Conservation (phyloP, 148 eudicot genomes). For the Rheum nobile region DNA sequence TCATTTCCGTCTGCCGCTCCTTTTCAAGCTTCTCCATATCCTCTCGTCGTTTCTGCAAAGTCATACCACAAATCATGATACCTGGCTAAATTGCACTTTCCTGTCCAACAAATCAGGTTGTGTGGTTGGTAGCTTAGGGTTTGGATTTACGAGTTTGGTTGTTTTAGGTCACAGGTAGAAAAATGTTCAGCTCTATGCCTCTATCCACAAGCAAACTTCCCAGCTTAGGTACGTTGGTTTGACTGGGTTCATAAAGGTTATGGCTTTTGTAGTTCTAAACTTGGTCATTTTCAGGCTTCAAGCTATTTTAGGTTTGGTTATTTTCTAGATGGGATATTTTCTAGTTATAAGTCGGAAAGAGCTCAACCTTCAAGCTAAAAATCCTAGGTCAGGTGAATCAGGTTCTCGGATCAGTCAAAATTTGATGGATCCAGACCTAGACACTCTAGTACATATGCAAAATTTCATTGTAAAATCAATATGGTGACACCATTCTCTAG, state of each 20-base stretch:
- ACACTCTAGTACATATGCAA: background rate
- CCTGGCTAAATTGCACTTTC: background rate
- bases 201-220: background rate
- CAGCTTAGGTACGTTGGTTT: background rate
- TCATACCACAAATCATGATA: background rate
- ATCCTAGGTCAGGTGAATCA: background rate
- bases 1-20: constrained; percentile 74
- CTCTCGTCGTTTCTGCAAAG: constrained; percentile 71
- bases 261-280: background rate
- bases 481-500: background rate
- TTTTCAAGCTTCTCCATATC: constrained; percentile 89
- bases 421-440: background rate
- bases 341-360: background rate
- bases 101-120: background rate
- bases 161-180: background rate
- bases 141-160: background rate
- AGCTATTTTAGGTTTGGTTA: background rate
- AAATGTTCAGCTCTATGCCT: background rate
- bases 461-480: background rate
- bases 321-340: background rate
- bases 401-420: background rate
- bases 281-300: background rate
- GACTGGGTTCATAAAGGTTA: background rate
- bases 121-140: background rate
- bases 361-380: background rate